Conservation (phyloP, 202 grass and related monocot species). For the Carex sylvatica region DNA sequence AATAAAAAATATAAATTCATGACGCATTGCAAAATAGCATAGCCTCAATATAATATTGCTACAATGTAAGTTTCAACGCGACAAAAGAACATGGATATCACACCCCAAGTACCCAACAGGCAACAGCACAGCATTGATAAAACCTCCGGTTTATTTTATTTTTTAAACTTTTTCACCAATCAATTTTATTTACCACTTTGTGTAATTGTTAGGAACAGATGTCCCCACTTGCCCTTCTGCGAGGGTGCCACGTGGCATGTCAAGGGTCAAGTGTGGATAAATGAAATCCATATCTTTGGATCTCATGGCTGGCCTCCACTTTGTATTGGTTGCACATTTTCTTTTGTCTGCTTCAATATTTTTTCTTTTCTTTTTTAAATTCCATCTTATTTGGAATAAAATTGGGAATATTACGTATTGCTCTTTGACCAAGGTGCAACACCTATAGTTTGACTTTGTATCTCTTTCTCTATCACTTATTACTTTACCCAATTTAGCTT, state of each 20-base stretch:
- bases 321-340: neutral
- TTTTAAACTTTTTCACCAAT: neutral
- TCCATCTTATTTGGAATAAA: neutral
- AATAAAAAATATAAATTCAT: no score
- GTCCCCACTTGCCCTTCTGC: neutral
- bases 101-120: neutral
- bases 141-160: neutral
- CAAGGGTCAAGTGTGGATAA: constrained; percentile 13
- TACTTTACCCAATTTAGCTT: neutral
- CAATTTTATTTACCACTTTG: constrained; percentile 7
- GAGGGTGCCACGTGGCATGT: constrained; percentile 13
- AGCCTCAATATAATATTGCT: neutral
- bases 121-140: neutral
- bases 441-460: neutral
- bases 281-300: neutral
- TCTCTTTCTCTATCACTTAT: neutral
- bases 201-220: neutral
- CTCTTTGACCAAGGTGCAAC: neutral
- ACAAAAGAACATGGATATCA: neutral
- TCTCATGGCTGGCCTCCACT: constrained; percentile 28
- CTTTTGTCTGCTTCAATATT: neutral
- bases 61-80: neutral
- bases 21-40: no score
- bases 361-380: neutral
- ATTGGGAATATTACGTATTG: neutral